Conservation (phyloP, 106 monocot genomes). For the Allium cepa region DNA sequence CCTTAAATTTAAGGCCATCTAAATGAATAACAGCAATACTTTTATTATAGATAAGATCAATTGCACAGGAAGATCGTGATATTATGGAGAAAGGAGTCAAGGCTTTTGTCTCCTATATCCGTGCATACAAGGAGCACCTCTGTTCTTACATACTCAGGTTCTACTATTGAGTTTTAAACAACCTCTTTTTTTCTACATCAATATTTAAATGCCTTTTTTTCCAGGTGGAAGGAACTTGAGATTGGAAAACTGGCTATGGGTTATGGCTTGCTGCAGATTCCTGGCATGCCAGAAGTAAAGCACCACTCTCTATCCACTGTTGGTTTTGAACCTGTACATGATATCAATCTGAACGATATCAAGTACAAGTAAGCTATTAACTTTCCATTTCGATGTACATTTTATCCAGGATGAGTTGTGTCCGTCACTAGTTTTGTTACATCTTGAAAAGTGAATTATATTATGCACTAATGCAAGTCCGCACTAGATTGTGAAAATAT, state of each 20-base stretch:
- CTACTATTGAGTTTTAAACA: conserved; percentile 7
- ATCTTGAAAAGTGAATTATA: too few species aligned
- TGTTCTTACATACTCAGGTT: conserved; percentile 96
- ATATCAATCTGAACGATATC: conserved; percentile 55
- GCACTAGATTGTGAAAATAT: too few species aligned
- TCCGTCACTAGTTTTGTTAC: too few species aligned
- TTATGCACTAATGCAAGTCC: too few species aligned
- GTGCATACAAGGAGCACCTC: conserved; percentile 97
- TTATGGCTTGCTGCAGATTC: conserved; percentile 87
- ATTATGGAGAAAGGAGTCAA: conserved; percentile 98
- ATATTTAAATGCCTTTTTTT: conserved; percentile 1
- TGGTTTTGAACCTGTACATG: conserved; percentile 57
- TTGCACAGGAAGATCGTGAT: conserved; percentile 77
- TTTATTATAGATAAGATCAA: conserved; percentile 53
- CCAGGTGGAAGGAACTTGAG: conserved; percentile 94
- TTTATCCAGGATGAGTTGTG: too few species aligned
- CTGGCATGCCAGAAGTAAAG: conserved; percentile 91
- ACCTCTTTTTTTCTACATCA: background rate
- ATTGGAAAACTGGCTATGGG: conserved; percentile 95
- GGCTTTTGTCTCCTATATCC: conserved; percentile 93
- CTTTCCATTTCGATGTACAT: too few species aligned
- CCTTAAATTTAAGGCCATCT: too few species aligned
- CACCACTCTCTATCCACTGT: conserved; percentile 80
- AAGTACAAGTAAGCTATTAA: conserved; percentile 75
- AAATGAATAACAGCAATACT: too few species aligned